Evolutionary conservation across 305 asterid genomes (phyloP), one percentile per base, ranked within the genome.

Genomic region (Fraxinus sp.): DNA sequence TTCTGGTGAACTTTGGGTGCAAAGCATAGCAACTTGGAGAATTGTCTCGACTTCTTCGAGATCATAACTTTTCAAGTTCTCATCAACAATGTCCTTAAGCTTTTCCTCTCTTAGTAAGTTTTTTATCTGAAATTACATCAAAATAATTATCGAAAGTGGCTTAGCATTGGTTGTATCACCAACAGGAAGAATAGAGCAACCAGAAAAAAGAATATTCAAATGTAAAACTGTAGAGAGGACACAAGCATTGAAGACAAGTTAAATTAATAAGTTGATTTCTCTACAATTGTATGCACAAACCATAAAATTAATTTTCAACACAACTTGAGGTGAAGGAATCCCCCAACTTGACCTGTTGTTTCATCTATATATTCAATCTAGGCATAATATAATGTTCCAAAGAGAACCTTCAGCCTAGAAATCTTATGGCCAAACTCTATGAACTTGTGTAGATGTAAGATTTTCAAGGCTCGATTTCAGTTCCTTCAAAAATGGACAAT

Each of bases 1-100:
- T 77, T 94, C 98, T 0, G 97, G 98, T 14, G 89, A 86, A 22
- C 90, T 80, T 55, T 94, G 98, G 0, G 98, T 90, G 91, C 98
- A 94, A 1, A 94, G 91, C 91, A 95, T 86, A 2, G 98, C 98
- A 14, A 95, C 98, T 85, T 89, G 98, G 46, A 95, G 90, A 71
- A 94, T 87, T 3, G 81, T 94, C 86, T 94, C 94, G 0, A 92
- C 98, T 78, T 94, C 97, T 82, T 83, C 86, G 13, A 76, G 74
- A 13, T 92, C 91, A 62, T 82, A 95, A 20, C 41, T 78, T 7
- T 80, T 88, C 88, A 95, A 84, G 83, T 90, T 91, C 30, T 78
- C 75, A 7, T 95, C 99, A 68, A 95, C 90, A 24, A 95, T 90
- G 87, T 90, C 97, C 74, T 85, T 91, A 0, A 92, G 79, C 79